A percentile compares a stretch with the other conserved stretches of the same genome.
Evolutionary conservation across 2,329 filamentous ascomycete species (phyloP).

Genomic region (Diaporthe vaccinii): DNA sequence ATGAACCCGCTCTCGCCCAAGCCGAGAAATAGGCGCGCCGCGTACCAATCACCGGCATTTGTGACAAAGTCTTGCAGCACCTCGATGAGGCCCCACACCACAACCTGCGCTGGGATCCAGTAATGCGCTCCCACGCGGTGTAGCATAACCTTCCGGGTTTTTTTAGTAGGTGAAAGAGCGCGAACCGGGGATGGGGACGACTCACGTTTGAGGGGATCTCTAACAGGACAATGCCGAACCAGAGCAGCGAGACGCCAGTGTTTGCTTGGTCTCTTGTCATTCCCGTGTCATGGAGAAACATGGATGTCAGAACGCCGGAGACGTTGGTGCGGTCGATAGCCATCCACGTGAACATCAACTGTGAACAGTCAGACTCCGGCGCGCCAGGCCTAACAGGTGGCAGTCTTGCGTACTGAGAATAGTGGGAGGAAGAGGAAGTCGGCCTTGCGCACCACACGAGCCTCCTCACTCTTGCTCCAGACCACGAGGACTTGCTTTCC

Average conservation of each 20-base stretch:
- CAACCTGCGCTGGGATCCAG: not conserved
- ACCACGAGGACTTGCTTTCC: not conserved
- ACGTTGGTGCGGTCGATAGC: not conserved
- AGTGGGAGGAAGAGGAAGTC: not conserved
- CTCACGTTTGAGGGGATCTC: not conserved
- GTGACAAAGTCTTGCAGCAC: not conserved
- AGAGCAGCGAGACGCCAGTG: not conserved
- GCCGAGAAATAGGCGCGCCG: not conserved
- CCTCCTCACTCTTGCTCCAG: not conserved
- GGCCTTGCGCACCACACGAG: not conserved
- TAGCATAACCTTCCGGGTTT: not conserved
- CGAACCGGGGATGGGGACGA: not conserved
- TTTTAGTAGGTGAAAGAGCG: not conserved
- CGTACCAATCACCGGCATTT: not conserved
- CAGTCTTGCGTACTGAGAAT: not conserved
- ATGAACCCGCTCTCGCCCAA: not conserved
- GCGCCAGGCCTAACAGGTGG: rapidly evolving
- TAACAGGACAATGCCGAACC: not conserved
- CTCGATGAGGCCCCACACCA: not conserved
- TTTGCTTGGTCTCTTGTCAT: not conserved
- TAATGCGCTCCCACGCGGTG: not conserved
- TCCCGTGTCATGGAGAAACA: not conserved
- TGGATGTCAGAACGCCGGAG: not conserved
- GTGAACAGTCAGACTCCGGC: not conserved
- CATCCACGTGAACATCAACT: slow-evolving; percentile 2